Evolutionary conservation across 345 rosid species (phyloP).

Genomic region (Orychophragmus violaceus): DNA sequence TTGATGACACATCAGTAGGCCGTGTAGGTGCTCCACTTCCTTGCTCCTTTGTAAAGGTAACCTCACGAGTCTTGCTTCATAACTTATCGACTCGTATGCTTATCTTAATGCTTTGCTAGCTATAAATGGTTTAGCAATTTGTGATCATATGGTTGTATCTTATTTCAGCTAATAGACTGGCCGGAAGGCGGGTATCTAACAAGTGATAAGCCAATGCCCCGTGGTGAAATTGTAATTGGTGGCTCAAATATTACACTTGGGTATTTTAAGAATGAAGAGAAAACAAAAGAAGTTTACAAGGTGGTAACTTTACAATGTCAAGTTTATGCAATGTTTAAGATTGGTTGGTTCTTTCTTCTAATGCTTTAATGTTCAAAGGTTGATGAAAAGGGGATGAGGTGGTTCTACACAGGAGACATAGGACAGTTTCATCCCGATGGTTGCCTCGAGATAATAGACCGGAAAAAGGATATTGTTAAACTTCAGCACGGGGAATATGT

Average conservation of each 20-base stretch:
- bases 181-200: conserved; percentile 83
- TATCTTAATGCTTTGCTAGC: not conserved
- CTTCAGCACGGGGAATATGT: conserved; percentile 99
- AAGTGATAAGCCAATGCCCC: conserved; percentile 78
- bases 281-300: conserved; percentile 86
- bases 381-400: conserved; percentile 88
- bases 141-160: not conserved
- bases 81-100: not conserved
- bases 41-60: conserved; percentile 89
- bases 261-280: conserved; percentile 87
- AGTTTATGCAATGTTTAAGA: not conserved
- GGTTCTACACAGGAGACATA: conserved; percentile 98
- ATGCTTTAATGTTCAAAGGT: conserved; percentile 43
- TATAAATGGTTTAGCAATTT: not conserved
- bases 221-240: conserved; percentile 94
- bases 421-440: conserved; percentile 92
- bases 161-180: conserved; percentile 89
- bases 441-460: conserved; percentile 95
- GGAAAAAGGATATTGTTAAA: conserved; percentile 94
- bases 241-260: conserved; percentile 91
- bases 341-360: not conserved
- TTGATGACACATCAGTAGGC: conserved; percentile 92
- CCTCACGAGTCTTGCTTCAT: not conserved
- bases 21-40: conserved; percentile 98
- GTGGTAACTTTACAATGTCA: conserved; percentile 26